These are phyloP conservation scores for Yamadazyma dendronema DNA, from an alignment of 1,139 yeast species.

Conservation along the genomic window DNA sequence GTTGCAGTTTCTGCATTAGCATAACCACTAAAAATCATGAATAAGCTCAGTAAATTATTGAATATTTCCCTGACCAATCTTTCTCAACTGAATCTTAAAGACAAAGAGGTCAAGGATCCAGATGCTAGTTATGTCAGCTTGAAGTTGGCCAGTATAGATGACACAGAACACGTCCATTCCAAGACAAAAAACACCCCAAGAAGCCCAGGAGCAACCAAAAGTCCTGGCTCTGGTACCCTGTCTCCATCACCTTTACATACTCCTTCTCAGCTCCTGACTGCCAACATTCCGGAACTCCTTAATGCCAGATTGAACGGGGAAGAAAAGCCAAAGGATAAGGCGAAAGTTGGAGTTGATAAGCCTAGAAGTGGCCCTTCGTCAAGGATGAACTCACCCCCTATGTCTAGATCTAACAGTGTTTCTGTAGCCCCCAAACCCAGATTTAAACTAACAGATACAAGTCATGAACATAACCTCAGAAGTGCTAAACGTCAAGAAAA, in stretches of 20 bases:
- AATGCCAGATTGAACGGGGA: constrained; percentile 1
- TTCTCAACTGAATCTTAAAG: not conserved
- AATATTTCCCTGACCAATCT: constrained; percentile 15
- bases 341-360: not conserved
- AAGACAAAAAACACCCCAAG: not conserved
- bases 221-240: not conserved
- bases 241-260: not conserved
- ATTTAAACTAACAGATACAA: constrained; percentile 58
- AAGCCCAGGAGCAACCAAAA: not conserved
- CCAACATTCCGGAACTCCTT: not conserved
- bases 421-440: constrained; percentile 29
- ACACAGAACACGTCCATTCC: not conserved
- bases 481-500: constrained; percentile 87
- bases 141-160: constrained; percentile 1
- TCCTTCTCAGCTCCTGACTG: not conserved
- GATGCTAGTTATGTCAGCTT: not conserved
- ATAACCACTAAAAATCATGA: no score
- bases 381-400: constrained; percentile 14
- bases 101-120: not conserved
- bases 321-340: constrained; percentile 2
- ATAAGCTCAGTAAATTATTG: constrained; percentile 15
- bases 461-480: constrained; percentile 80
- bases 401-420: constrained; percentile 16
- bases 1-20: not conserved
- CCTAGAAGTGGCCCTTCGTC: constrained; percentile 5